Conservation (phyloP, 495 filamentous ascomycete genomes). For the Hypoxylon intermedium region DNA sequence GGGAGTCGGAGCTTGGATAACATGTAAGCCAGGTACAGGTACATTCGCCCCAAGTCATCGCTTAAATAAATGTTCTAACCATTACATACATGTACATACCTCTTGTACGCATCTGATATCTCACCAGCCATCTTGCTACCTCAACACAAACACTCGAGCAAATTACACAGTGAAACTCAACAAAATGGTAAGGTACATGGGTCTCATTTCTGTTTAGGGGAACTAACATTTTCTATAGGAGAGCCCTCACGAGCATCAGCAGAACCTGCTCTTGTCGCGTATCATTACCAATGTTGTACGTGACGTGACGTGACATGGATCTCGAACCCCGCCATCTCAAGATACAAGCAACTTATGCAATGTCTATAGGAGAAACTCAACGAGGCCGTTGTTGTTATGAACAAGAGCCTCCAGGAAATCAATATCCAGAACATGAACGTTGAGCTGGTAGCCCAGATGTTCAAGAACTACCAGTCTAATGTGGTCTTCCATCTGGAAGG, state of each 20-base stretch:
- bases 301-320: slow-evolving; percentile 28
- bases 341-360: slow-evolving; percentile 2
- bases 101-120: not conserved
- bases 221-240: slow-evolving; percentile 64
- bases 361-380: slow-evolving; percentile 89
- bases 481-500: slow-evolving; percentile 97
- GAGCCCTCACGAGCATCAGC: slow-evolving; percentile 96
- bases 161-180: not conserved
- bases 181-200: slow-evolving; percentile 33
- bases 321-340: slow-evolving; percentile 4
- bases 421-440: slow-evolving; percentile 99
- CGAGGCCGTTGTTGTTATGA: slow-evolving; percentile 89
- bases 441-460: slow-evolving; percentile 98
- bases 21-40: no score
- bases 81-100: not conserved
- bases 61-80: no score
- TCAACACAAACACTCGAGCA: not conserved
- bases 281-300: slow-evolving; percentile 97
- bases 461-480: slow-evolving; percentile 99
- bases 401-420: slow-evolving; percentile 94
- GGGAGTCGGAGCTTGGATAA: no score
- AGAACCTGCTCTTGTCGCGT: slow-evolving; percentile 87
- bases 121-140: not conserved
- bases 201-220: not conserved
- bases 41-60: no score